Evolutionary conservation across 495 filamentous ascomycete species (phyloP).

Genomic region (Tuber aestivum): DNA sequence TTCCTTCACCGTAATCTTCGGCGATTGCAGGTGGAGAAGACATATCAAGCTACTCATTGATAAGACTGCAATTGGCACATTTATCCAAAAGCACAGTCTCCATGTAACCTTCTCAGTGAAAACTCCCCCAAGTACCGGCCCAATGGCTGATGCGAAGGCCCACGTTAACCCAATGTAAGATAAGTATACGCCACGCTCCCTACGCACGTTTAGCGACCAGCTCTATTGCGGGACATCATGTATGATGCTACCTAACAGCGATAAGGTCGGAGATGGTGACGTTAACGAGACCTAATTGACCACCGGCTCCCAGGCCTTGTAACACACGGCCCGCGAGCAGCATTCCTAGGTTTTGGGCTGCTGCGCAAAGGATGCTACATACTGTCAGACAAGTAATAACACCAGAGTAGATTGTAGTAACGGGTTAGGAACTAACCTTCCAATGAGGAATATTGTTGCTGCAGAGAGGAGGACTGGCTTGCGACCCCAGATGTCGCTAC

Average conservation of each 20-base stretch:
- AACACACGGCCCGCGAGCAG: constrained; percentile 69
- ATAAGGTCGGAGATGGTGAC: constrained; percentile 69
- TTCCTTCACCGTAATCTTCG: constrained; percentile 61
- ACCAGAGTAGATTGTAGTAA: constrained; percentile 8
- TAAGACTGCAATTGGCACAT: constrained; percentile 68
- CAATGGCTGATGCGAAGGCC: constrained; percentile 67
- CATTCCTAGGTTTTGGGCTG: constrained; percentile 64
- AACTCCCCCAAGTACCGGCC: constrained; percentile 69
- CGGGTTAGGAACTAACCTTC: constrained; percentile 26
- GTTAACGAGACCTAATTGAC: constrained; percentile 71
- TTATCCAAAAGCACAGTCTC: constrained; percentile 63
- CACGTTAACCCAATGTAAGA: constrained; percentile 63
- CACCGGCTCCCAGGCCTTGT: constrained; percentile 80
- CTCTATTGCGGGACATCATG: background rate
- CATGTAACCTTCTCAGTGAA: constrained; percentile 57
- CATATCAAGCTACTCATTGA: constrained; percentile 62
- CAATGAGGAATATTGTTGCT: constrained; percentile 62
- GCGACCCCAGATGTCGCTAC: constrained; percentile 71
- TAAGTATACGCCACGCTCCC: constrained; percentile 59
- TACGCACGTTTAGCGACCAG: constrained; percentile 33
- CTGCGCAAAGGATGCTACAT: constrained; percentile 59
- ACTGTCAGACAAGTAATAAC: background rate
- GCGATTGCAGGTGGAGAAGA: constrained; percentile 70
- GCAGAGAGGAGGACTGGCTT: constrained; percentile 72
- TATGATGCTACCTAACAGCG: constrained; percentile 43